Conservation (phyloP, 2,329 filamentous ascomycete species). For the Fusarium sarcochroum region DNA sequence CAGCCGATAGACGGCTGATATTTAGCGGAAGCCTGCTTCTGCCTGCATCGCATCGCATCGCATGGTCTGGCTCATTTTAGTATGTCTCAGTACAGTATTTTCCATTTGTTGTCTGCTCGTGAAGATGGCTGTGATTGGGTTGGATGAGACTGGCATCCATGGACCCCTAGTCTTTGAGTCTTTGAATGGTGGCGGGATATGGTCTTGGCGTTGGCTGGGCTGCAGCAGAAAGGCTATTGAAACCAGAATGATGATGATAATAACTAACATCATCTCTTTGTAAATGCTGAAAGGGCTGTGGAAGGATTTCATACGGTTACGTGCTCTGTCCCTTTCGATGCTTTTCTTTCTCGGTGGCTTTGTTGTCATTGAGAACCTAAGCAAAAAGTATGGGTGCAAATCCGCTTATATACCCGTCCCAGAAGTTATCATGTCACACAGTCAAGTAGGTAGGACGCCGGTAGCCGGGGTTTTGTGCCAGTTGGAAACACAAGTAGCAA, state of each 20-base stretch:
- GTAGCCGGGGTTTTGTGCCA: no score
- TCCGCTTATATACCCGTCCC: no score
- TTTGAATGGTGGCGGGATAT: neutral
- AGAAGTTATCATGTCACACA: no score
- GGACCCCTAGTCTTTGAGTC: neutral
- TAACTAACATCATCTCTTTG: neutral
- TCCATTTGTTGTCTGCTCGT: conserved; percentile 7
- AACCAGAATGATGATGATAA: neutral
- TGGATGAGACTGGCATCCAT: neutral
- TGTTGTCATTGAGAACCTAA: no score
- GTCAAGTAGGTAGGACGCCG: no score
- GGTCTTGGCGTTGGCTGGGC: conserved; percentile 4
- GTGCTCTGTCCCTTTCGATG: neutral
- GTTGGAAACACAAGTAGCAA: no score
- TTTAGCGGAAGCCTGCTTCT: conserved; percentile 12
- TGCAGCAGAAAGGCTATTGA: neutral
- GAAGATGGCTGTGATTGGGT: neutral
- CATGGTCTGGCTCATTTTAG: neutral
- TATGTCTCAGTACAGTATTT: conserved; percentile 3
- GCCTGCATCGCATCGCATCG: neutral
- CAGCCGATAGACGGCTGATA: conserved; percentile 26
- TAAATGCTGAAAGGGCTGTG: no score
- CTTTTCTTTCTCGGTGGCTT: neutral
- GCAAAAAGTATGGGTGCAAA: no score
- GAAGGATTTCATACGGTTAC: no score